These are phyloP conservation scores for Chlorophyllum brunneum DNA, from an alignment of 768 basidiomycete species.

Conservation along the genomic window DNA sequence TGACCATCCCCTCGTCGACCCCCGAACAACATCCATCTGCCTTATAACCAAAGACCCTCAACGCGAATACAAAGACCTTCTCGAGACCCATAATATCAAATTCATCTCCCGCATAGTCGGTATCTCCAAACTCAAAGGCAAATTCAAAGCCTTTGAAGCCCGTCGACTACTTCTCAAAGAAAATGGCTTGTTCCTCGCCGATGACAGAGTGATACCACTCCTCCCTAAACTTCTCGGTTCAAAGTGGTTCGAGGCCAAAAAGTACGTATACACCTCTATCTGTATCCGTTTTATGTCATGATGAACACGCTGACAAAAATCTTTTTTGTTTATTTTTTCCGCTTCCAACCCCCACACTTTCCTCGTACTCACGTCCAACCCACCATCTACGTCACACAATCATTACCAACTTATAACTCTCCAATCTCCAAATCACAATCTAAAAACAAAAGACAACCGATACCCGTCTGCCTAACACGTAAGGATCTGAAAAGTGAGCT, in stretches of 20 bases:
- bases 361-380: neutral
- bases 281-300: neutral
- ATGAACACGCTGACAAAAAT: neutral
- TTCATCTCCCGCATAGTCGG: constrained; percentile 93
- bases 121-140: constrained; percentile 88
- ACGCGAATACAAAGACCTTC: constrained; percentile 91
- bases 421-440: constrained; percentile 10
- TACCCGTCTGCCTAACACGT: constrained; percentile 84
- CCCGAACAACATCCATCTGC: constrained; percentile 75
- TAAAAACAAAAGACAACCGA: constrained; percentile 78
- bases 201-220: constrained; percentile 84
- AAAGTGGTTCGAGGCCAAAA: constrained; percentile 93
- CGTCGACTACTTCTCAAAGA: constrained; percentile 82
- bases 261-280: constrained; percentile 47
- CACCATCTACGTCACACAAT: neutral
- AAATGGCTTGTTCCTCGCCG: constrained; percentile 89
- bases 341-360: neutral
- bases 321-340: neutral
- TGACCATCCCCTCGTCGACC: constrained; percentile 80
- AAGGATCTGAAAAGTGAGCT: constrained; percentile 92
- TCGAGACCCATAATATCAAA: constrained; percentile 72
- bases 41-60: constrained; percentile 96
- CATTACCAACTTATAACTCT: too few species aligned
- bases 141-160: constrained; percentile 83
- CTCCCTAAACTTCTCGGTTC: constrained; percentile 85